Evolutionary conservation across 345 rosid genomes (phyloP).

Genomic region (Linum lewisii): DNA sequence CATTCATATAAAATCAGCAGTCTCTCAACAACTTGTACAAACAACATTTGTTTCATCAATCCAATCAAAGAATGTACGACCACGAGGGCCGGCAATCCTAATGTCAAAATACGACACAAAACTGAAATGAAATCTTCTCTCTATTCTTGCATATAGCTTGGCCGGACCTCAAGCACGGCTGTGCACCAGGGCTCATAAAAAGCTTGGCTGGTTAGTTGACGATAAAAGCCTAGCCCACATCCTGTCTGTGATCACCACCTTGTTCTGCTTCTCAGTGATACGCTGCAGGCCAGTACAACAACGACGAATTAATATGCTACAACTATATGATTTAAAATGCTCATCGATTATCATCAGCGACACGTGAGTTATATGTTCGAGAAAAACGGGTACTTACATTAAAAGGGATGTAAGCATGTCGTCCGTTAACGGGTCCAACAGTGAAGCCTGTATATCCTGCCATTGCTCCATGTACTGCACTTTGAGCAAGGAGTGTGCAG

Average conservation of each 20-base stretch:
- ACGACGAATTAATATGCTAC: neutral
- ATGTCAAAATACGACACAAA: too few species aligned
- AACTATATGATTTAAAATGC: too few species aligned
- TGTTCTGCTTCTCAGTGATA: conserved; percentile 27
- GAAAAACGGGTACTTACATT: conserved; percentile 20
- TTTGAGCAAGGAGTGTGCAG: conserved; percentile 83
- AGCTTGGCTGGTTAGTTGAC: neutral
- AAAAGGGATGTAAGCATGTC: conserved; percentile 71
- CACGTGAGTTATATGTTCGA: too few species aligned
- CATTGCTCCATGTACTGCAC: conserved; percentile 89
- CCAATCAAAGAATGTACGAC: neutral
- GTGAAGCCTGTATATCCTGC: conserved; percentile 85
- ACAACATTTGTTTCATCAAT: neutral
- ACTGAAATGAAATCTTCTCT: too few species aligned
- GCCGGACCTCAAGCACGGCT: too few species aligned
- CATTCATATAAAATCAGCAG: neutral
- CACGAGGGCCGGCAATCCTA: too few species aligned
- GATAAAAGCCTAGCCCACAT: conserved; percentile 57
- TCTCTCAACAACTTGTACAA: neutral
- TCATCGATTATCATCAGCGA: too few species aligned
- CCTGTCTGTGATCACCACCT: conserved; percentile 64
- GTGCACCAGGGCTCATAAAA: neutral
- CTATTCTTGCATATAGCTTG: neutral
- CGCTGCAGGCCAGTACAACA: conserved; percentile 25
- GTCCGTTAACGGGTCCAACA: conserved; percentile 67